Base-by-base conservation (phyloP, 768 basidiomycete genomes). In the Auricularia sp. region DNA sequence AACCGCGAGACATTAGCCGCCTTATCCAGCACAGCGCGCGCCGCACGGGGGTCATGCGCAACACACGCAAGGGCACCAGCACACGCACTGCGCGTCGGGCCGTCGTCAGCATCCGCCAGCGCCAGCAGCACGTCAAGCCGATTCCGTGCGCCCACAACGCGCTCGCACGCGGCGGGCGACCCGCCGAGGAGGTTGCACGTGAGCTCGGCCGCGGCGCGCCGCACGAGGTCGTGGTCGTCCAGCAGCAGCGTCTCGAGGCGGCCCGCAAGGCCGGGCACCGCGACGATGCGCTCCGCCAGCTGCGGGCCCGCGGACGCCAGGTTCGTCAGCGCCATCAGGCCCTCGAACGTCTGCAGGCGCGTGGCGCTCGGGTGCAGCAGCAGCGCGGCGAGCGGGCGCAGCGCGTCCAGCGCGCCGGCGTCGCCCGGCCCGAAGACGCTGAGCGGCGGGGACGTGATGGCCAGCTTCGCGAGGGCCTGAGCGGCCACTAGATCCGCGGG, bases 291-390 rank as follows among this genome's bases (percentile, higher is more conserved):
- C 21, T 82, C 78, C 2, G 91, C 86, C 8, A 87, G 74, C 36
- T 84, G 82, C 0, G 85, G 77, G 61, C 83, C 83, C 62, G 91
- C 82, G 18, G 94, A 94, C 0, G 96, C 87, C 54, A 98, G 77
- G 73, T 99, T 99, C 7, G 97, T 99, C 63, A 99, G 80, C 1
- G 94, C 95, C 96, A 98, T 98, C 69, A 95, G 79, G 3, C 87
- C 86, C 74, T 99, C 97, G 70, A 99, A 99, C 47, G 83, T 83
- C 71, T 97, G 93, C 5, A 98, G 78, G 39, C 90, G 82, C 58
- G 77, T 86, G 8, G 92, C 83, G 0, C 84, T 81, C 1, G 84
- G 76, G 71, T 89, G 85, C 47, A 84, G 82, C 42, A 98, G 79
- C 64, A 97, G 77, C 35, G 85, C 72, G 8, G 89, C 83, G 62